A percentile compares a stretch with the other conserved stretches of the same genome.
Conservation (phyloP, 78 protist species). For the Andalucia godoyi region DNA sequence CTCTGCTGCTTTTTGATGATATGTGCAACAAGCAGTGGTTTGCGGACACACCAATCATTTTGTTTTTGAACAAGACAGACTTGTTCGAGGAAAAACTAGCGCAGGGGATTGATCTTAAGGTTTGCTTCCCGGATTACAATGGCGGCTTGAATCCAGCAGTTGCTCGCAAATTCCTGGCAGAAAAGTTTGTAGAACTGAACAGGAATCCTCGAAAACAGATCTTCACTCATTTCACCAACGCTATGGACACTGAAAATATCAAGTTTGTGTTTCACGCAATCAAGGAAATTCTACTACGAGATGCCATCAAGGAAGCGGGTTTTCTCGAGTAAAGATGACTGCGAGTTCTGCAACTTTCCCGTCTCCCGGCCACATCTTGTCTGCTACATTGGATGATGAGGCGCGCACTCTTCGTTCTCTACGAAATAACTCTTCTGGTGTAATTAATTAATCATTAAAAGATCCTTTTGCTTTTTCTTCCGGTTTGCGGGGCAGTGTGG, state of each 20-base stretch:
- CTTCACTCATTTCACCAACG: conserved; percentile 75
- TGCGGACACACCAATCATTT: conserved; percentile 70
- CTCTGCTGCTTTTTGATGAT: conserved; percentile 72
- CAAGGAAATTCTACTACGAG: not conserved
- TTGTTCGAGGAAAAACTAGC: conserved; percentile 67
- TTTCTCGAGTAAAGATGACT: too few species aligned
- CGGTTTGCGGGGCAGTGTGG: too few species aligned
- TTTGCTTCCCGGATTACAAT: conserved; percentile 65
- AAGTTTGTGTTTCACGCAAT: conserved; percentile 42
- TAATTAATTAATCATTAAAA: too few species aligned
- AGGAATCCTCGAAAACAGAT: conserved; percentile 24
- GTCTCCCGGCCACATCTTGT: too few species aligned
- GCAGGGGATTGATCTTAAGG: conserved; percentile 17
- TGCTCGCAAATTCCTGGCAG: conserved; percentile 20
- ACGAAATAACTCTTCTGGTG: too few species aligned
- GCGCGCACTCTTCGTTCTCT: too few species aligned
- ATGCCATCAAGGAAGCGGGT: not conserved
- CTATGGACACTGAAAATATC: conserved; percentile 80
- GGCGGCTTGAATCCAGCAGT: conserved; percentile 41
- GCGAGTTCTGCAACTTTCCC: too few species aligned
- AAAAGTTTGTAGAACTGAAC: conserved; percentile 34
- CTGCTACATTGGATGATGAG: too few species aligned
- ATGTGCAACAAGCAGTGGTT: conserved; percentile 85
- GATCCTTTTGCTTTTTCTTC: too few species aligned
- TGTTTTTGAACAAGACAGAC: conserved; percentile 85